Percentiles rank a stretch among this genome's conserved stretches.
These are phyloP conservation scores for Phalaenopsis aphrodite DNA, from an alignment of 106 monocot species.

Conservation along the genomic window DNA sequence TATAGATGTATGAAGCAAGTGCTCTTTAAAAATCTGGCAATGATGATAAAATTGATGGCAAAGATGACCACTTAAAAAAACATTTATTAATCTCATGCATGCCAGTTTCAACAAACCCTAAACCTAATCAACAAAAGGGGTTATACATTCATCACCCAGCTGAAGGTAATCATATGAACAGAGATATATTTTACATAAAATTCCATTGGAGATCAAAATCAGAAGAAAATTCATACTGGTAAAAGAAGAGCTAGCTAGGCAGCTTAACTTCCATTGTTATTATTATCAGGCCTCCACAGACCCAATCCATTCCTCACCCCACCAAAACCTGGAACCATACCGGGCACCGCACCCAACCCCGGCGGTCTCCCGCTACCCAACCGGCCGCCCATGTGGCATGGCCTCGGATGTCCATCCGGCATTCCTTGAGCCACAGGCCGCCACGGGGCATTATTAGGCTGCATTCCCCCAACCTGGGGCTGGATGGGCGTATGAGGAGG, in stretches of 20 bases:
- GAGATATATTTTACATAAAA: slow-evolving; percentile 9
- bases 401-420: slow-evolving; percentile 5
- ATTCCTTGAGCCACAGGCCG: background rate
- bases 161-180: background rate
- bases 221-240: background rate
- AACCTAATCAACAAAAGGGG: background rate
- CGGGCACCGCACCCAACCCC: background rate
- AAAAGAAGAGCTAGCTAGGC: background rate
- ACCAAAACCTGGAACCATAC: background rate
- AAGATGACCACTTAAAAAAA: background rate
- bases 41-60: no score
- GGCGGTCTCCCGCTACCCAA: no score
- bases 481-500: slow-evolving; percentile 16
- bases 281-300: slow-evolving; percentile 30
- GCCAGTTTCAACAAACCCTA: background rate
- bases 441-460: slow-evolving; percentile 4
- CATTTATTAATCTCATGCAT: background rate
- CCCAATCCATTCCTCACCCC: slow-evolving; percentile 13
- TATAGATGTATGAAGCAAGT: no score
- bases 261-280: slow-evolving; percentile 4
- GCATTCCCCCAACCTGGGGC: slow-evolving; percentile 15
- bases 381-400: no score
- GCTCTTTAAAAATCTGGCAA: no score
- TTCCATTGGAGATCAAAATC: background rate
- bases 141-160: slow-evolving; percentile 6